Evolutionary conservation across 1,139 yeast genomes (phyloP), one percentile per base, ranked within the genome.

Genomic region (Saccharomyces uvarum): DNA sequence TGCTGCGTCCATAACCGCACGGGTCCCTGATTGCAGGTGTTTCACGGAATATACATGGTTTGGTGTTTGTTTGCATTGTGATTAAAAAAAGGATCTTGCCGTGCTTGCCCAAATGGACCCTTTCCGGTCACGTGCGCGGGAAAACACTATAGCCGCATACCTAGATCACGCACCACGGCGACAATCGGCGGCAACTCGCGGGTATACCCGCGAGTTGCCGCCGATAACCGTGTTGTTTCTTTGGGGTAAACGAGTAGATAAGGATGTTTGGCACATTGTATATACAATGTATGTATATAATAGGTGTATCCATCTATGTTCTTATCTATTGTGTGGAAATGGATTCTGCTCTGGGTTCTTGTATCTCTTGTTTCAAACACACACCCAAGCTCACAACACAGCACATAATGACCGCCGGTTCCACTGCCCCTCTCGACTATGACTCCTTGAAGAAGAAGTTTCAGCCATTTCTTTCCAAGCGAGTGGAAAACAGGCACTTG

Each of bases 391-490:
- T 21, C 24, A 21, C 21, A 33, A 3, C 11, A 38, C 9, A 16
- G 9, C 7, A 38, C 24, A 8, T 9, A 29, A 44, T 27, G 53
- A 51, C 19, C 13, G 31, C 53, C 14, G 33, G 29, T n/a, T 27
- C 27, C 11, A 44, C 7, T 9, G 24, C 44, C 11, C 44, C 44
- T 19, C 21, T 38, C 46, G 49, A 32, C 14, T 24, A 47, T 14
- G 41, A 42, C 32, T 33, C 57, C 4, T 51, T 64, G 51, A 59
- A 60, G 32, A 42, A 51, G 9, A 59, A 53, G 28, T 65, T 57
- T 53, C 54, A 59, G 13, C 49, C 55, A 2, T 62, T 62, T 44
- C 50, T 65, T 27, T 64, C 68, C 5, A 51, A 56, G 46, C 58
- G 66, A 28, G 63, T 57, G 14, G 57, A 54, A 14, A 41, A 53